phyloP scores from a whole-genome alignment of 441 rosid genomes.

The Macaranga tanarius region DNA sequence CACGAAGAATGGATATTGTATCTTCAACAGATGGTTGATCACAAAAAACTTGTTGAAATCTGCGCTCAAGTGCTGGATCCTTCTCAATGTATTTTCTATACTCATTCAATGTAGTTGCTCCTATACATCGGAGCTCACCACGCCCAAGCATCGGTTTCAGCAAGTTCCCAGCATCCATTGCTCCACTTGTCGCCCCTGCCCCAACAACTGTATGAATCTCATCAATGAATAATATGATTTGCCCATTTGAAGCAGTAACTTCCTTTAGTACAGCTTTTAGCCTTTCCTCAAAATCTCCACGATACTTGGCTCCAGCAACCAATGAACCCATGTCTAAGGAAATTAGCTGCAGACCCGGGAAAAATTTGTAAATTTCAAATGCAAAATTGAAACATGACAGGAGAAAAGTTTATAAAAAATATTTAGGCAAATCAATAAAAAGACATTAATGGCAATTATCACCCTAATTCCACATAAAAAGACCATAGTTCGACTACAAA shows the following conservation, averaged over 20 bases:
- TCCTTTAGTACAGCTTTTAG: conserved; percentile 69
- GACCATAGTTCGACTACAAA: background rate
- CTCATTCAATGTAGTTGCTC: conserved; percentile 74
- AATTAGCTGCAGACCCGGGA: conserved; percentile 41
- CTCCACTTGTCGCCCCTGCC: conserved; percentile 77
- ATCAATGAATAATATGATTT: conserved; percentile 56
- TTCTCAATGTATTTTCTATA: conserved; percentile 79
- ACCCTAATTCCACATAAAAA: background rate
- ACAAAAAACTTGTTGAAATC: conserved; percentile 79
- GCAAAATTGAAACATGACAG: background rate
- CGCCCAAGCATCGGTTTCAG: conserved; percentile 84
- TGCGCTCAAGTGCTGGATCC: conserved; percentile 76
- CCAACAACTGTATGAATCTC: conserved; percentile 69
- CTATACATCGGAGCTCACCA: conserved; percentile 78
- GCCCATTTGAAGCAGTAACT: conserved; percentile 61
- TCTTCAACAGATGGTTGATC: conserved; percentile 75
- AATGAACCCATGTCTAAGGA: conserved; percentile 61
- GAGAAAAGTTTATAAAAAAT: background rate
- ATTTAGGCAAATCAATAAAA: background rate
- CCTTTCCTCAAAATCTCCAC: conserved; percentile 70
- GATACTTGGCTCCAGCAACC: conserved; percentile 62
- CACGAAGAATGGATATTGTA: conserved; percentile 68
- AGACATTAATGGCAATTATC: background rate
- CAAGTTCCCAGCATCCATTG: conserved; percentile 82
- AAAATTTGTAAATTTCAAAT: conserved; percentile 11